Percentiles rank a stretch among this genome's conserved stretches.
These are phyloP conservation scores for Aspergillus bertholletiae DNA, from an alignment of 495 filamentous ascomycete species.

Conservation along the genomic window DNA sequence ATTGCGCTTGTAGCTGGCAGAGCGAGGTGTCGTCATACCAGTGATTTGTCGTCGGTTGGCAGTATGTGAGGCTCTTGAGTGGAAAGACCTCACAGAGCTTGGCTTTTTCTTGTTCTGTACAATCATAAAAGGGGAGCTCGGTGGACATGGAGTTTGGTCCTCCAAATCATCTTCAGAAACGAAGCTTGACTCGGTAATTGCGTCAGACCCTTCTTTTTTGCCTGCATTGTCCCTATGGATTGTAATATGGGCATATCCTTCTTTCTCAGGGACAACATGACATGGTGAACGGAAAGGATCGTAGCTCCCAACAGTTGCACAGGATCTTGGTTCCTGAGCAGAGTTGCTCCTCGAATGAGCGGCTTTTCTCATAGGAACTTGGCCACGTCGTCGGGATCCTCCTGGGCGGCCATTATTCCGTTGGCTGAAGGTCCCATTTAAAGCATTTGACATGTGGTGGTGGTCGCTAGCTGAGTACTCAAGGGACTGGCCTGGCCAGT, in stretches of 20 bases:
- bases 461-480: slow-evolving; percentile 83
- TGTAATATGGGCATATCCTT: slow-evolving; percentile 59
- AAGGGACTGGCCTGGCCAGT: slow-evolving; percentile 69
- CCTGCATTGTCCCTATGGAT: slow-evolving; percentile 50
- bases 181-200: slow-evolving; percentile 23
- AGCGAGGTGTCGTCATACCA: slow-evolving; percentile 45
- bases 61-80: slow-evolving; percentile 32
- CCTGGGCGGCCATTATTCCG: slow-evolving; percentile 17
- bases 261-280: slow-evolving; percentile 28
- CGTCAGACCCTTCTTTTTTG: slow-evolving; percentile 4
- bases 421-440: slow-evolving; percentile 46
- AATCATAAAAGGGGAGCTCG: slow-evolving; percentile 32
- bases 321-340: slow-evolving; percentile 43
- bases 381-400: slow-evolving; percentile 13
- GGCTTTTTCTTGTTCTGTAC: slow-evolving; percentile 35
- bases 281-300: slow-evolving; percentile 79
- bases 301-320: slow-evolving; percentile 58
- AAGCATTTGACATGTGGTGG: slow-evolving; percentile 64
- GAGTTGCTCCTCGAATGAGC: slow-evolving; percentile 29
- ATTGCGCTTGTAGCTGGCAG: slow-evolving; percentile 64
- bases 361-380: slow-evolving; percentile 43
- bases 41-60: slow-evolving; percentile 61
- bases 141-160: slow-evolving; percentile 10
- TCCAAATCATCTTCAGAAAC: slow-evolving; percentile 21
- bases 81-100: slow-evolving; percentile 38